A percentile compares a stretch with the other conserved stretches of the same genome.
phyloP scores from a whole-genome alignment of 306 rosid species.

The Casuarina cunninghamiana region DNA sequence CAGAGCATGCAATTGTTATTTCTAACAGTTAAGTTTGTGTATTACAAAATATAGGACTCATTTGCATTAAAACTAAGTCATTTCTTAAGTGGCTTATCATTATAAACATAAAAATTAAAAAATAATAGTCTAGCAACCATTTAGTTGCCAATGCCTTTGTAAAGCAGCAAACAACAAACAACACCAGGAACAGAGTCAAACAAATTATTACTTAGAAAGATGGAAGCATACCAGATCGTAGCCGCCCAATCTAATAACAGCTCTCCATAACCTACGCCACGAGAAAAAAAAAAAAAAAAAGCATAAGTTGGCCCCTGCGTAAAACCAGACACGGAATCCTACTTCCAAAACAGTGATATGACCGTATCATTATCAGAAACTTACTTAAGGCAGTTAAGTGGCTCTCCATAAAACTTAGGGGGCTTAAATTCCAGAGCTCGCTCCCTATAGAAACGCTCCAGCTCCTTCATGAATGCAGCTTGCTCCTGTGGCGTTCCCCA shows the following conservation, averaged over 20 bases:
- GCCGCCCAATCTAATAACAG: conserved; percentile 77
- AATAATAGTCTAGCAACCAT: background rate
- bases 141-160: background rate
- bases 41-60: background rate
- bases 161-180: conserved; percentile 2
- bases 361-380: conserved; percentile 20
- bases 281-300: conserved; percentile 20
- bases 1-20: background rate
- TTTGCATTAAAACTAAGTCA: background rate
- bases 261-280: conserved; percentile 78
- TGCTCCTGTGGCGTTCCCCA: conserved; percentile 48
- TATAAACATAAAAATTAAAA: background rate
- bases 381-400: conserved; percentile 82
- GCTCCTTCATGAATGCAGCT: conserved; percentile 67
- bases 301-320: conserved; percentile 18
- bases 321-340: conserved; percentile 14
- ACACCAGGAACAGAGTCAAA: background rate
- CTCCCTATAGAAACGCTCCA: conserved; percentile 62
- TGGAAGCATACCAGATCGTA: conserved; percentile 65
- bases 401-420: conserved; percentile 78
- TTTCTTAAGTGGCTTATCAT: background rate
- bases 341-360: background rate
- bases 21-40: background rate
- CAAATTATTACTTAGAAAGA: conserved; percentile 11
- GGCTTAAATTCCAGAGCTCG: conserved; percentile 75